Evolutionary conservation across 371 early-diverging fungal species (phyloP), one percentile per base, ranked within the genome.

Genomic region (Dichotomocladium elegans): DNA sequence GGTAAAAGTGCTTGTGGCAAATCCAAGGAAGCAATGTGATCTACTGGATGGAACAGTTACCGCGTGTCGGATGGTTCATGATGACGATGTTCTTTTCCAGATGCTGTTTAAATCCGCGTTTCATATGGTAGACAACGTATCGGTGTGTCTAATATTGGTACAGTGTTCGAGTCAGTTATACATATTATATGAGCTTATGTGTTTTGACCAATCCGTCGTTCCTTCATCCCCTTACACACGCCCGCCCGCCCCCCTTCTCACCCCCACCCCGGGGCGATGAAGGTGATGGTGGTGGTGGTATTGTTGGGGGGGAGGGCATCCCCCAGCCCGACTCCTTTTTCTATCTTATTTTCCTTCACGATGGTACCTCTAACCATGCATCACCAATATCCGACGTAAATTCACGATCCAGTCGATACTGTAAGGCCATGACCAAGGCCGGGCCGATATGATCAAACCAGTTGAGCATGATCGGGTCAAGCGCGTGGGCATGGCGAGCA

Each of bases 331-430:
- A n/a, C n/a, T n/a, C n/a, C n/a, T n/a, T n/a, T n/a, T n/a, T n/a
- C n/a, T n/a, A n/a, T n/a, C n/a, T n/a, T n/a, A 10, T 5, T 25
- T 22, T 26, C 27, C 14, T 45, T 17, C 28, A 22, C 45, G 61
- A 51, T 27, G 37, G 48, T 61, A 68, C 74, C 59, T 64, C 60
- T 22, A 66, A 37, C 76, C 76, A 76, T 14, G 72, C 68, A 21
- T 68, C 61, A 19, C 72, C 70, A n/a, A 68, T 60, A 15, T 63
- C 66, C 14, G 60, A 56, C 3, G 52, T 55, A 47, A 68, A 77
- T 45, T 77, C 73, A 19, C 58, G 58, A 9, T 57, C 59, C n/a
- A 77, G 50, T 21, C 77, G 62, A n/a, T 57, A 44, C 22, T 69
- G 52, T 5, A 77, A 42, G 3, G 77, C 77, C 41, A 35, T 27